These are phyloP conservation scores for Fusarium miscanthi DNA, from an alignment of 2,329 filamentous ascomycete species.

Conservation along the genomic window DNA sequence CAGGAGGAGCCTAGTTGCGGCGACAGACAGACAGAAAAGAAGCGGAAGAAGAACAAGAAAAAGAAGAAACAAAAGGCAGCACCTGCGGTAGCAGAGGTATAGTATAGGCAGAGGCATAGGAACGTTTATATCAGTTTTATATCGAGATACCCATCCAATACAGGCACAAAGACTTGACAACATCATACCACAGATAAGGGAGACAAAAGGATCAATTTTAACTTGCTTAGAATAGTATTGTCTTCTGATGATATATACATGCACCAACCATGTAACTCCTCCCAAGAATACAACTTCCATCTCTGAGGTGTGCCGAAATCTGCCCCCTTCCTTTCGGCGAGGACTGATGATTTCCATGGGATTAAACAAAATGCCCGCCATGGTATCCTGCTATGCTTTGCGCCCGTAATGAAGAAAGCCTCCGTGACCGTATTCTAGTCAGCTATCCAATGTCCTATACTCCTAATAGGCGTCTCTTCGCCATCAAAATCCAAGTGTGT, in stretches of 20 bases:
- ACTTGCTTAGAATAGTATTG: slow-evolving; percentile 6
- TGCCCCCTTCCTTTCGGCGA: slow-evolving; percentile 5
- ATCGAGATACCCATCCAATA: slow-evolving; percentile 25
- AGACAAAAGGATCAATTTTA: not conserved
- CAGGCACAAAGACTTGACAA: not conserved
- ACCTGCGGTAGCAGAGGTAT: not conserved
- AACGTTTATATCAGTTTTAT: not conserved
- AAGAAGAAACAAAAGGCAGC: slow-evolving; percentile 46
- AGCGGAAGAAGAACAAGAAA: slow-evolving; percentile 43
- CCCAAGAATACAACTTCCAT: slow-evolving; percentile 4
- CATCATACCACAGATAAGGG: not conserved
- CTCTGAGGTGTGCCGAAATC: slow-evolving; percentile 20
- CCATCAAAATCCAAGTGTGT: slow-evolving; percentile 24
- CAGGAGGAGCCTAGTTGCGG: slow-evolving; percentile 20
- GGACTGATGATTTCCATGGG: slow-evolving; percentile 8
- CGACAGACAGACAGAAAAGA: slow-evolving; percentile 23
- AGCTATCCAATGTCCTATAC: slow-evolving; percentile 30
- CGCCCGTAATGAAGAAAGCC: slow-evolving; percentile 32
- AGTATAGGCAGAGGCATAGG: slow-evolving; percentile 16
- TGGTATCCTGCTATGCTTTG: slow-evolving; percentile 36
- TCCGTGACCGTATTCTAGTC: slow-evolving; percentile 25
- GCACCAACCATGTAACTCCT: slow-evolving; percentile 32
- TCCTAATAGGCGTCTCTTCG: slow-evolving; percentile 26
- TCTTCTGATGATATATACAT: slow-evolving; percentile 22
- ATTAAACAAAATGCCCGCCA: slow-evolving; percentile 35